Evolutionary conservation across 495 filamentous ascomycete species (phyloP).

Genomic region (Podospora bellae-mahoneyi): DNA sequence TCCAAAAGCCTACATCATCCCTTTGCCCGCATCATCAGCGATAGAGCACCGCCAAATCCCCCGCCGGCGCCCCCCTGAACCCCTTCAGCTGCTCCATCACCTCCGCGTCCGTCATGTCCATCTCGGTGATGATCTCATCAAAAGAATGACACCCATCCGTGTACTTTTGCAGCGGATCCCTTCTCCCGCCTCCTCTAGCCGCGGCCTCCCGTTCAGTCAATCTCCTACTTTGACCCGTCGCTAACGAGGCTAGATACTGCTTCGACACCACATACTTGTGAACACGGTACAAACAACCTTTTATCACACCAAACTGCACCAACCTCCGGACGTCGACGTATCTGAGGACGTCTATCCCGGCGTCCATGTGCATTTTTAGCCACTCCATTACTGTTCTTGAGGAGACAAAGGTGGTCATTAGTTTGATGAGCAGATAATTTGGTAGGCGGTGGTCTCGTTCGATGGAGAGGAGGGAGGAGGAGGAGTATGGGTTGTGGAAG

Average conservation of each 20-base stretch:
- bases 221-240: conserved; percentile 36
- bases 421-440: conserved; percentile 56
- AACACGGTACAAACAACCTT: conserved; percentile 89
- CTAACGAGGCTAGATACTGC: conserved; percentile 44
- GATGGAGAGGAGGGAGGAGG: not conserved
- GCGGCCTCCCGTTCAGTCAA: conserved; percentile 31
- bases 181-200: conserved; percentile 30
- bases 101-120: conserved; percentile 56
- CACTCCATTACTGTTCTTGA: conserved; percentile 78
- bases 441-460: conserved; percentile 34
- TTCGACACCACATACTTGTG: conserved; percentile 82
- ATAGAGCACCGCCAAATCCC: conserved; percentile 51
- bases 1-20: not conserved
- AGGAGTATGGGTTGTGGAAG: not conserved
- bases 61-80: conserved; percentile 36
- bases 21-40: conserved; percentile 26
- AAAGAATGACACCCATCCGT: conserved; percentile 80
- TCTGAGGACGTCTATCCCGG: conserved; percentile 54
- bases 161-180: conserved; percentile 57
- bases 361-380: conserved; percentile 65
- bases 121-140: conserved; percentile 87
- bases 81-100: conserved; percentile 50
- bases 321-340: conserved; percentile 84
- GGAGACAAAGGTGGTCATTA: conserved; percentile 76
- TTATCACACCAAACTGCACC: conserved; percentile 93